Conservation (phyloP, 169 alveolate genomes). For the Plasmodium gallinaceum region DNA sequence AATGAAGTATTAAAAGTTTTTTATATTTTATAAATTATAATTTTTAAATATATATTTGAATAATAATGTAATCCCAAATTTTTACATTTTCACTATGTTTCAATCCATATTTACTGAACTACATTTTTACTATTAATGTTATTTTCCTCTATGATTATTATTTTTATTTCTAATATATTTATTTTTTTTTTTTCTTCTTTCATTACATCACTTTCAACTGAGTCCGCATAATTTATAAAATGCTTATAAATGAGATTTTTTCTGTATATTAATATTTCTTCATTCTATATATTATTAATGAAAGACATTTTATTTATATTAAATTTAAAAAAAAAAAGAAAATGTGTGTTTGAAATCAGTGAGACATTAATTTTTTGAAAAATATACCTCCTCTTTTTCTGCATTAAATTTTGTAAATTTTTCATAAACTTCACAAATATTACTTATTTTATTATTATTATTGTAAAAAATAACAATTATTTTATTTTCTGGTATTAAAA, state of each 20-base stretch:
- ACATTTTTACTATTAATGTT: background rate
- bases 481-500: slow-evolving; percentile 57
- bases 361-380: background rate
- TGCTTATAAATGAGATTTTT: slow-evolving; percentile 46
- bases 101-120: background rate
- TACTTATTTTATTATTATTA: slow-evolving; percentile 54
- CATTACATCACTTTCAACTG: slow-evolving; percentile 38
- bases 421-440: slow-evolving; percentile 45
- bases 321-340: background rate
- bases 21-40: too few relatives aligned
- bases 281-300: slow-evolving; percentile 13
- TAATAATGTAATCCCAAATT: background rate
- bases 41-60: too few relatives aligned
- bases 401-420: slow-evolving; percentile 21
- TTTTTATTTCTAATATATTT: background rate
- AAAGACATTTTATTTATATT: background rate
- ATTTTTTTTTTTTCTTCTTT: slow-evolving; percentile 2
- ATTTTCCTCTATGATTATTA: background rate
- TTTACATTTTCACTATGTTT: background rate
- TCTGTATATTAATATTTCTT: slow-evolving; percentile 46
- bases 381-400: slow-evolving; percentile 57
- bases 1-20: background rate
- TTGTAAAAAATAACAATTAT: slow-evolving; percentile 41
- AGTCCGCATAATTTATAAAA: slow-evolving; percentile 26
- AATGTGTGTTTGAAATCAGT: background rate